A percentile compares a stretch with the other conserved stretches of the same genome.
These are phyloP conservation scores for Luzula sylvatica DNA, from an alignment of 176 grass and related monocot species.

Conservation along the genomic window DNA sequence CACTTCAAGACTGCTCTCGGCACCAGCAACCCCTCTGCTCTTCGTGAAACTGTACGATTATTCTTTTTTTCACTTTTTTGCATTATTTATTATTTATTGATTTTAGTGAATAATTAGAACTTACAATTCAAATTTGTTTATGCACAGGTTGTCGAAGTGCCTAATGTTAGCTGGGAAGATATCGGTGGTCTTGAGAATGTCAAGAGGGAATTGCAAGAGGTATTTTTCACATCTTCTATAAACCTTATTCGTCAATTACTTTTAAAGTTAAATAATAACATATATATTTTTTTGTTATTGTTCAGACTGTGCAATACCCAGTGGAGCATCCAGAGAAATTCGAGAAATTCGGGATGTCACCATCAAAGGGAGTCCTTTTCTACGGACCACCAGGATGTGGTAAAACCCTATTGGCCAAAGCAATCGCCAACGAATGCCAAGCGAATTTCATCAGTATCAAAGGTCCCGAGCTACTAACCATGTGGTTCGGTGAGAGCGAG, in stretches of 20 bases:
- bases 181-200: conserved; percentile 52
- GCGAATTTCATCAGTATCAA: conserved; percentile 69
- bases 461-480: conserved; percentile 49
- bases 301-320: conserved; percentile 42
- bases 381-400: conserved; percentile 51
- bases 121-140: conserved; percentile 11
- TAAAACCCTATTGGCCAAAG: conserved; percentile 53
- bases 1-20: conserved; percentile 46
- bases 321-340: conserved; percentile 63
- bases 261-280: background rate
- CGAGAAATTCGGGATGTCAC: conserved; percentile 54
- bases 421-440: conserved; percentile 59
- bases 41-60: conserved; percentile 40
- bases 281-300: conserved; percentile 7
- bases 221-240: background rate
- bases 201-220: conserved; percentile 63
- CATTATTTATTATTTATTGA: background rate
- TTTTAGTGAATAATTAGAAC: background rate
- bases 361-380: conserved; percentile 56
- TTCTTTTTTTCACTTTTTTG: background rate
- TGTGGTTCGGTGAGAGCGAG: conserved; percentile 73
- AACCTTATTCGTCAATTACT: background rate
- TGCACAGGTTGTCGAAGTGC: conserved; percentile 50
- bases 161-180: conserved; percentile 46
- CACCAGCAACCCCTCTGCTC: conserved; percentile 47